Conservation (phyloP, 2,329 filamentous ascomycete genomes). For the Exserohilum rostratum region DNA sequence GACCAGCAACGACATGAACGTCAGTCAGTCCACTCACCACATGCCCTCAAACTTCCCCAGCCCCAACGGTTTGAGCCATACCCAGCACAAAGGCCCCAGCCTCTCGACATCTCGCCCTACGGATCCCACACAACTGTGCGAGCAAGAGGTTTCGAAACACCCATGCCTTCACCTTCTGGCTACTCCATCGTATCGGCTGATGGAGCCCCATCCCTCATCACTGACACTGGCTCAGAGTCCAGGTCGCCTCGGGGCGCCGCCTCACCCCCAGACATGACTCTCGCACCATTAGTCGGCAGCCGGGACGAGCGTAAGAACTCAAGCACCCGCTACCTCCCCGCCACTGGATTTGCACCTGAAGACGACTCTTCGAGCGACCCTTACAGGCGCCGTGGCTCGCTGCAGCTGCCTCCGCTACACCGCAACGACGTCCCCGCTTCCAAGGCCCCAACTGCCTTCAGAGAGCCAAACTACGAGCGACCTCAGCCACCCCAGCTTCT, state of each 20-base stretch:
- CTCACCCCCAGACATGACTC: constrained; percentile 55
- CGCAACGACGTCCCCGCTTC: constrained; percentile 24
- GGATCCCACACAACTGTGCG: constrained; percentile 30
- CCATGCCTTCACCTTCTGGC: constrained; percentile 67
- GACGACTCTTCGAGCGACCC: constrained; percentile 38
- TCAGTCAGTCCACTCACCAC: constrained; percentile 34
- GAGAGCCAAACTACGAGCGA: constrained; percentile 36
- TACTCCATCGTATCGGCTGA: constrained; percentile 69
- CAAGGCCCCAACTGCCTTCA: constrained; percentile 20
- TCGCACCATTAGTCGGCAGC: constrained; percentile 44
- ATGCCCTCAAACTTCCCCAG: constrained; percentile 41
- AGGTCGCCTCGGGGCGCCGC: constrained; percentile 54
- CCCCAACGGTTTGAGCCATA: constrained; percentile 42
- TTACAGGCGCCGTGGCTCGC: constrained; percentile 38
- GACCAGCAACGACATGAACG: constrained; percentile 34
- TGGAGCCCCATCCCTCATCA: constrained; percentile 71
- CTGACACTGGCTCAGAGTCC: constrained; percentile 63
- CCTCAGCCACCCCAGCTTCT: constrained; percentile 38
- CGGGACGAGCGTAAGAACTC: constrained; percentile 48
- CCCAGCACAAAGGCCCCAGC: constrained; percentile 39
- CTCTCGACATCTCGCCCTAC: constrained; percentile 38
- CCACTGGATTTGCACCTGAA: constrained; percentile 47
- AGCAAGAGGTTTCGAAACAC: constrained; percentile 55
- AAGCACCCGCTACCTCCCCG: constrained; percentile 45
- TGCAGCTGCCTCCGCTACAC: constrained; percentile 44